Base-by-base conservation (phyloP, 2,329 filamentous ascomycete species). In the Endocalyx cinctus region DNA sequence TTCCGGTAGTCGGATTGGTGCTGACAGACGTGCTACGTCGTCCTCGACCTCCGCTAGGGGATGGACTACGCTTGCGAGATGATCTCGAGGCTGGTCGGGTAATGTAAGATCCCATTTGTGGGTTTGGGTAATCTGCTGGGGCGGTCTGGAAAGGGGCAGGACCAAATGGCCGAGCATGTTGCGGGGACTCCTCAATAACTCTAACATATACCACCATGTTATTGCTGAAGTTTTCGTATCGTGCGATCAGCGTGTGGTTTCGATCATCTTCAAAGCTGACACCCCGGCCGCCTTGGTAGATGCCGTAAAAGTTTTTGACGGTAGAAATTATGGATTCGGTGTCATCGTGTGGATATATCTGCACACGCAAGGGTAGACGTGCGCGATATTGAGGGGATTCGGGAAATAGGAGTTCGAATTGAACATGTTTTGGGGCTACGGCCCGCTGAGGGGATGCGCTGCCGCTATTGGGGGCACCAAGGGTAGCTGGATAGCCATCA, bases 281-380 rank as follows among this genome's bases (percentile, higher is more conserved):
- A 46, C 92, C 89, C 57, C 82, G 82, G 48, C 78, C 79, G 48
- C 78, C 75, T 23, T 90, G 86, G 60, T 96, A 96, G 47, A 98
- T 75, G 41, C 92, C 92, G 58, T 95, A 97, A 67, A 97, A 97
- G 70, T 96, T 97, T 74, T 95, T 97, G 55, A 97, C 90, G 2
- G 92, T 97, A 11, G 88, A 92, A 45, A 97, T 87, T 65, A 98
- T 98, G 22, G 89, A 96, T 58, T 97, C 90, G 15, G 90, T 97
- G 33, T 87, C 89, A 68, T 98, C 92, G 62, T 97, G 89, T 29
- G 87, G 87, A 55, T 84, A 95, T 49, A 98, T 96, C 54, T 94
- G 85, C 34, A 90, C 84, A 52, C 84, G 74, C 77, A 90, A 82
- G n/a, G 85, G 84, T 47, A 89, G 70, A 55, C 85, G 81, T 63